Conservation (phyloP, 2,329 filamentous ascomycete genomes). For the Proliferodiscus dingleyae region DNA sequence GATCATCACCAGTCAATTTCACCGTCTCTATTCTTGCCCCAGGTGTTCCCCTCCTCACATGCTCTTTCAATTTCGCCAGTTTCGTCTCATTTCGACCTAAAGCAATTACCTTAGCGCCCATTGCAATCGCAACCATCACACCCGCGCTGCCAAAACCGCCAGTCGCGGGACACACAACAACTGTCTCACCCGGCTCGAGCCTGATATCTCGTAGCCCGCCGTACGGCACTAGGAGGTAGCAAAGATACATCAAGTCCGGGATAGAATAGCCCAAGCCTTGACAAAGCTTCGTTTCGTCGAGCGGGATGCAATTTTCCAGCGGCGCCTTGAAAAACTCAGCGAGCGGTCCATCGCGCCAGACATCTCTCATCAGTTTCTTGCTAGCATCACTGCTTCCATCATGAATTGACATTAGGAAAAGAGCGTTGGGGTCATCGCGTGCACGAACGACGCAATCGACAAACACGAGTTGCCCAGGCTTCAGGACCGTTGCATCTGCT, state of each 20-base stretch:
- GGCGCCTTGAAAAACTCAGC: constrained; percentile 33
- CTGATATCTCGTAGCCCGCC: constrained; percentile 42
- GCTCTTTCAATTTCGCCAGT: background rate
- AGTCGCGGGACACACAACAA: constrained; percentile 44
- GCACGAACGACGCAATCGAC: constrained; percentile 31
- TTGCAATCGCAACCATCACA: constrained; percentile 40
- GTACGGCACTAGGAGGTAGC: constrained; percentile 37
- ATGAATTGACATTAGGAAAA: constrained; percentile 29
- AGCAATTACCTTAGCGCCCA: constrained; percentile 47
- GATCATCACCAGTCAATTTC: background rate
- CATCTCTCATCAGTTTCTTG: constrained; percentile 28
- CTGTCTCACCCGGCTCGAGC: constrained; percentile 39
- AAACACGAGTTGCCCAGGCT: constrained; percentile 33
- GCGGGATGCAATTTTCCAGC: constrained; percentile 32
- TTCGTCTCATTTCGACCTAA: constrained; percentile 38
- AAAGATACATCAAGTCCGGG: constrained; percentile 33
- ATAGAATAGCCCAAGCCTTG: constrained; percentile 34
- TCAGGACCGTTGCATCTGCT: constrained; percentile 30
- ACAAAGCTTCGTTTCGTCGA: constrained; percentile 31
- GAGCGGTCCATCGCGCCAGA: constrained; percentile 30
- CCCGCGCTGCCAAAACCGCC: constrained; percentile 41
- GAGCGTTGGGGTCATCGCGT: constrained; percentile 30
- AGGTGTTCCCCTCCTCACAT: background rate
- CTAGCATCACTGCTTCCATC: constrained; percentile 26
- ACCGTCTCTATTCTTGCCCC: constrained; percentile 1